phyloP scores from a whole-genome alignment of 116 monocot genomes.

The Posidonia oceanica region DNA sequence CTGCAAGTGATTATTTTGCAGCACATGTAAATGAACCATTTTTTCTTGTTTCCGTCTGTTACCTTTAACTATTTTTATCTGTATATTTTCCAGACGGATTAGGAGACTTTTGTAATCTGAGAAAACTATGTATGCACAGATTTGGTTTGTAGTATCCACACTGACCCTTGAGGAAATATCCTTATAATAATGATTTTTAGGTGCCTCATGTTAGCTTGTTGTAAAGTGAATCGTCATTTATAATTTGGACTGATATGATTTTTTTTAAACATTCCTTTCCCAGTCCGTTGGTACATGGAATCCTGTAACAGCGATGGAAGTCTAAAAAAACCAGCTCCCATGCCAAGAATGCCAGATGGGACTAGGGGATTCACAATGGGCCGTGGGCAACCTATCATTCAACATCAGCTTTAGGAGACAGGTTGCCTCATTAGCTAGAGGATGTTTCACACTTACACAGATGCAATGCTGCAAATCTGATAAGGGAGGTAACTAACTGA shows the following conservation, averaged over 20 bases:
- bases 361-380: slow-evolving; percentile 79
- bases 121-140: neutral
- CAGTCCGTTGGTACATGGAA: slow-evolving; percentile 27
- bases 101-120: neutral
- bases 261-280: neutral
- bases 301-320: slow-evolving; percentile 10
- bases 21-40: no score
- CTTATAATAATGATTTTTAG: neutral
- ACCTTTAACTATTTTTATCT: no score
- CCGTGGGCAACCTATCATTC: slow-evolving; percentile 41
- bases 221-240: neutral
- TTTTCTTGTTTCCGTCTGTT: no score
- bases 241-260: neutral
- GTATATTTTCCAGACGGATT: neutral
- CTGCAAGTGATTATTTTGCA: no score
- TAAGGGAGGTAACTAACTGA: no score
- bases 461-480: no score
- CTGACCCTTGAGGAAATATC: neutral
- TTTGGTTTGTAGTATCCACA: neutral
- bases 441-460: no score
- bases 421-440: no score
- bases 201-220: no score
- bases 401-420: no score
- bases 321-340: slow-evolving; percentile 35
- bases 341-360: slow-evolving; percentile 91